Percentiles rank a stretch among this genome's conserved stretches.
phyloP scores from a whole-genome alignment of 495 filamentous ascomycete species.

The Trichoderma reesei region DNA sequence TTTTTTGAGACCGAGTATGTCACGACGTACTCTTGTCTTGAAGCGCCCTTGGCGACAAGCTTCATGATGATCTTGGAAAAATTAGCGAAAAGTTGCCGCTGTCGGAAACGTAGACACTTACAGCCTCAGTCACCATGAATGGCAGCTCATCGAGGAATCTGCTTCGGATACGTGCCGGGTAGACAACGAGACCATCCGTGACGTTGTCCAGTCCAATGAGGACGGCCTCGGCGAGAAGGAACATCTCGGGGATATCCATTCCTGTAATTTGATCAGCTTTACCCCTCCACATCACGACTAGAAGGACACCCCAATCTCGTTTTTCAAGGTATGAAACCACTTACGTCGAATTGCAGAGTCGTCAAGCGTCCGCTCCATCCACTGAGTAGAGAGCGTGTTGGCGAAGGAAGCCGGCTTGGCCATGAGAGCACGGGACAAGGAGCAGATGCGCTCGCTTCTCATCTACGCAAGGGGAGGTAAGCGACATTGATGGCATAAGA shows the following conservation, averaged over 20 bases:
- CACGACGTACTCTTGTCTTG: slow-evolving; percentile 54
- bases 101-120: not conserved
- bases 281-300: no score
- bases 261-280: slow-evolving; percentile 24
- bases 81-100: slow-evolving; percentile 13
- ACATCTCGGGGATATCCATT: slow-evolving; percentile 62
- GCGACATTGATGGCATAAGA: not conserved
- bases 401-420: slow-evolving; percentile 58
- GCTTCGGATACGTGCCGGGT: slow-evolving; percentile 63
- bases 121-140: slow-evolving; percentile 71
- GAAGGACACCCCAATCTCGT: not conserved
- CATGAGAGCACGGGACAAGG: slow-evolving; percentile 59
- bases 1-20: not conserved
- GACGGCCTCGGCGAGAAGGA: slow-evolving; percentile 75
- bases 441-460: slow-evolving; percentile 76
- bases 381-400: slow-evolving; percentile 74
- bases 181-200: slow-evolving; percentile 72
- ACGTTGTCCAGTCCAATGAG: slow-evolving; percentile 78
- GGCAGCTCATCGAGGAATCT: slow-evolving; percentile 71
- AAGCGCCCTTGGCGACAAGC: slow-evolving; percentile 61
- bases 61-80: slow-evolving; percentile 68
- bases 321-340: not conserved
- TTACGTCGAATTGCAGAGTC: slow-evolving; percentile 54
- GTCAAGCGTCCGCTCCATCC: slow-evolving; percentile 45
- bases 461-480: slow-evolving; percentile 36